Evolutionary conservation across 208 protist genomes (phyloP).

Genomic region (Kentomonas sorsogonicus): DNA sequence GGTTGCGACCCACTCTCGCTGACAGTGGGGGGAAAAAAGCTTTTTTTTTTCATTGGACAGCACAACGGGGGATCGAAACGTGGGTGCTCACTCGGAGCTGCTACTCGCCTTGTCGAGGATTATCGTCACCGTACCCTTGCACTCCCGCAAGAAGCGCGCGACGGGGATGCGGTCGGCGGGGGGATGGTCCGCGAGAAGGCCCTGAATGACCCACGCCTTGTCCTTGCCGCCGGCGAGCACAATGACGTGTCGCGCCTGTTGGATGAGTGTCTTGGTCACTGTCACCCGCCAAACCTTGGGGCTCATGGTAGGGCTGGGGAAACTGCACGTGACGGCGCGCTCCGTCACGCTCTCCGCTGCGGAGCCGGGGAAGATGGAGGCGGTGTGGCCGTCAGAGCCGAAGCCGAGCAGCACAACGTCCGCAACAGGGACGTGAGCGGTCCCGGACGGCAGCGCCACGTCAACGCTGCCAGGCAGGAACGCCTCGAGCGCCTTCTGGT

Average conservation of each 20-base stretch:
- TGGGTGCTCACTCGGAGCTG: too few species aligned
- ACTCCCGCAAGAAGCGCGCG: slow-evolving; percentile 57
- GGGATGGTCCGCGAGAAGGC: slow-evolving; percentile 45
- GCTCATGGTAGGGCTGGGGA: slow-evolving; percentile 67
- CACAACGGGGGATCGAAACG: too few species aligned
- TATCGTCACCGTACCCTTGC: slow-evolving; percentile 56
- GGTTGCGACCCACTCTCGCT: too few species aligned
- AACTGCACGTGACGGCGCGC: slow-evolving; percentile 38
- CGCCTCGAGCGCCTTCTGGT: slow-evolving; percentile 20
- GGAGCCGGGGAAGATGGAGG: slow-evolving; percentile 75
- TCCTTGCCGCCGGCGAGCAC: slow-evolving; percentile 57
- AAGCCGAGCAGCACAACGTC: slow-evolving; percentile 81
- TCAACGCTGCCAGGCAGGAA: slow-evolving; percentile 20
- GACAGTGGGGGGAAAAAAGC: too few species aligned
- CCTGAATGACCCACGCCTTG: slow-evolving; percentile 68
- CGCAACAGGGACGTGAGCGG: slow-evolving; percentile 29
- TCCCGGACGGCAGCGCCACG: slow-evolving; percentile 5
- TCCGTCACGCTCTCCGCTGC: slow-evolving; percentile 32
- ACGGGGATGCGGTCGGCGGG: too few species aligned
- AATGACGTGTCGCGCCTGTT: slow-evolving; percentile 58
- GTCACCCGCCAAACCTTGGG: slow-evolving; percentile 81
- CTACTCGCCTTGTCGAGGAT: slow-evolving; percentile 36
- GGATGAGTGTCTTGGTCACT: slow-evolving; percentile 55
- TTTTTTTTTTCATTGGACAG: too few species aligned
- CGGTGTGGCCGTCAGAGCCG: slow-evolving; percentile 76